Evolutionary conservation across 2,329 filamentous ascomycete genomes (phyloP).

Genomic region (Raffaelea albimanens): DNA sequence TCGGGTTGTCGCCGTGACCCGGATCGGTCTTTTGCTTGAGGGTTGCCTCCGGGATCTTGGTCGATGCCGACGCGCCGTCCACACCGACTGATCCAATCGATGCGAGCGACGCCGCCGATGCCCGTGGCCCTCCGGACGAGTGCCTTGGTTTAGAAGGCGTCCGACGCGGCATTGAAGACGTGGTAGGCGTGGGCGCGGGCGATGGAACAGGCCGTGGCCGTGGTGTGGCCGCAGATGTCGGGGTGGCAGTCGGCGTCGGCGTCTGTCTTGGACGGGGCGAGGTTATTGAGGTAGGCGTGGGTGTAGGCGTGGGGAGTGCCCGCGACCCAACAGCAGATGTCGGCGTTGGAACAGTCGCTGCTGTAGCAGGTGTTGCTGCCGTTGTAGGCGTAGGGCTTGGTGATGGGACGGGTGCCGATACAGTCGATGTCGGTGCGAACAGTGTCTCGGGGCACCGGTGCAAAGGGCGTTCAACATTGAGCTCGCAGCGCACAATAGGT

Average conservation of each 20-base stretch:
- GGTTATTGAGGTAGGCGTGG: background rate
- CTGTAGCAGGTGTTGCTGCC: background rate
- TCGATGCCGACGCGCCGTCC: background rate
- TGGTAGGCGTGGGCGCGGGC: background rate
- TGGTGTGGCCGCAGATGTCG: background rate
- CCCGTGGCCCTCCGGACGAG: too few relatives aligned
- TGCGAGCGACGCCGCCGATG: background rate
- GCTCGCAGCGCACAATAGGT: conserved; percentile 68
- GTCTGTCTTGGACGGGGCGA: too few relatives aligned
- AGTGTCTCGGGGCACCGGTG: conserved; percentile 20
- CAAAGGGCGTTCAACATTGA: conserved; percentile 62
- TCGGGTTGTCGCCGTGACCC: conserved; percentile 38
- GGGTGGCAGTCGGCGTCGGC: background rate
- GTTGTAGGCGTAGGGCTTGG: background rate
- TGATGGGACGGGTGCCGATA: background rate
- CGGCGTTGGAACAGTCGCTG: background rate
- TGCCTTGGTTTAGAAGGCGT: too few relatives aligned
- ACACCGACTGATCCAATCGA: background rate
- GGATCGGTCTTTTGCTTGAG: conserved; percentile 43
- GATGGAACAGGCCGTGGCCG: background rate
- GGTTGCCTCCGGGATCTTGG: conserved; percentile 25
- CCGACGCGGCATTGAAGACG: too few relatives aligned
- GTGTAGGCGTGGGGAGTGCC: background rate
- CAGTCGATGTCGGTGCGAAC: background rate
- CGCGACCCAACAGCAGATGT: too few relatives aligned